These are phyloP conservation scores for Ceratocystis variospora DNA, from an alignment of 2,329 filamentous ascomycete genomes.

Conservation along the genomic window DNA sequence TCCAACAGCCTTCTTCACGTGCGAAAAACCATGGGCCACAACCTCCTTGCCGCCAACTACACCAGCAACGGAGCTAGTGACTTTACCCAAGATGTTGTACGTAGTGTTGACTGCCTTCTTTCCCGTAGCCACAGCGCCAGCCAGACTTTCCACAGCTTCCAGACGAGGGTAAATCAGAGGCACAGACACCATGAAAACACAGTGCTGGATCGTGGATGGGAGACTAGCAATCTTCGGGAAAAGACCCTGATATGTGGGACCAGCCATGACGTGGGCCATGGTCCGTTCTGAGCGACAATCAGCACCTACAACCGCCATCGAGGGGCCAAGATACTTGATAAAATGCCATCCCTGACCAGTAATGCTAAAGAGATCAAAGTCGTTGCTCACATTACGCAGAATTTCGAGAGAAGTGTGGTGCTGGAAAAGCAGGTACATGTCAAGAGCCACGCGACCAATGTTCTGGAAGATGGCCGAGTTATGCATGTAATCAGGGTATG, in stretches of 20 bases:
- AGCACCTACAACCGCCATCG: constrained; percentile 75
- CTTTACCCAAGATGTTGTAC: constrained; percentile 90
- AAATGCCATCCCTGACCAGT: constrained; percentile 99
- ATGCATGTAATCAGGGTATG: constrained; percentile 97
- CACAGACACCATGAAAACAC: constrained; percentile 88
- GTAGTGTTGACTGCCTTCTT: constrained; percentile 95
- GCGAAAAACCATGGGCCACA: constrained; percentile 81
- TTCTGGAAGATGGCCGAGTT: constrained; percentile 97
- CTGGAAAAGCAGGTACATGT: constrained; percentile 97
- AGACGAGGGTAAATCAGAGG: constrained; percentile 82
- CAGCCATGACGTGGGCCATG: constrained; percentile 82
- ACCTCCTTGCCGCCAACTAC: constrained; percentile 91
- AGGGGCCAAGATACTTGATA: constrained; percentile 87
- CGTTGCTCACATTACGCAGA: constrained; percentile 73
- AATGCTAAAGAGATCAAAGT: constrained; percentile 87
- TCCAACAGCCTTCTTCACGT: constrained; percentile 91
- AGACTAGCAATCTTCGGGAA: constrained; percentile 90
- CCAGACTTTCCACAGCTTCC: constrained; percentile 81
- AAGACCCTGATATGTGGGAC: constrained; percentile 90
- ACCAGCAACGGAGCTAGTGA: constrained; percentile 86
- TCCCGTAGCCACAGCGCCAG: constrained; percentile 79
- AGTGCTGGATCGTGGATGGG: constrained; percentile 88
- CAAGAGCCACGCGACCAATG: constrained; percentile 83
- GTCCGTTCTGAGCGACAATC: constrained; percentile 88
- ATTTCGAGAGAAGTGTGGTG: constrained; percentile 94